Base-by-base conservation (phyloP, 768 basidiomycete genomes). In the Leucosporidium creatinivorum region DNA sequence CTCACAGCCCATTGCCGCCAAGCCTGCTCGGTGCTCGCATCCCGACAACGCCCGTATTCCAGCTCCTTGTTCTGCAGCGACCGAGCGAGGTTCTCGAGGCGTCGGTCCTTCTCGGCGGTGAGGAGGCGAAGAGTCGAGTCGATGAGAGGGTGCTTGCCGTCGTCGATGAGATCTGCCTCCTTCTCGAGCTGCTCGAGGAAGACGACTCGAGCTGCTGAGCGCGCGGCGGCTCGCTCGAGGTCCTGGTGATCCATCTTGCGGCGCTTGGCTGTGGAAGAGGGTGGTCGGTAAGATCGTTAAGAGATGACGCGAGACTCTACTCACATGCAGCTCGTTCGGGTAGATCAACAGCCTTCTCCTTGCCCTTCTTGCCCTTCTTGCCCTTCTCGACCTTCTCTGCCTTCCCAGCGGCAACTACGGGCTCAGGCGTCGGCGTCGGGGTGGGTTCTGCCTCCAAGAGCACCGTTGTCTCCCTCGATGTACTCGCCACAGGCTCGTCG, bases 1-100 rank as follows among this genome's bases (percentile, higher is more conserved):
- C 67, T 49, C 10, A 68, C 67, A 2, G 62, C 63, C 67, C 67
- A 68, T 12, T 62, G 49, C 30, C 67, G 25, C 67, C 67, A 68
- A 13, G 28, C 28, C 15, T 31, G 30, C 47, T 26, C 5, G 21
- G 52, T 4, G 8, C 33, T 21, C 26, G 54, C 59, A 19, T 63
- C 58, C 13, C 54, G 33, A 39, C 36, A 3, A 9, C 52, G 18
- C 15, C 6, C 63, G 5, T 36, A 36, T 31, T 61, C 67, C 33
- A 9, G 7, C 54, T 68, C 67, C 6, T 57, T 58, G 54, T 55
- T 39, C 52, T 60, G 54, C 28, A 61, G 55, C 13, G 17, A 9
- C 15, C 36, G 55, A n/a, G 52, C 21, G 23, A 64, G 26, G 25
- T 63, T 58, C 25, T 48, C 59, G 36, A 68, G 62, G 4, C 59